Percentiles rank a stretch among this genome's conserved stretches.
phyloP scores from a whole-genome alignment of 2,329 filamentous ascomycete genomes.

The Coniochaeta ligniaria region DNA sequence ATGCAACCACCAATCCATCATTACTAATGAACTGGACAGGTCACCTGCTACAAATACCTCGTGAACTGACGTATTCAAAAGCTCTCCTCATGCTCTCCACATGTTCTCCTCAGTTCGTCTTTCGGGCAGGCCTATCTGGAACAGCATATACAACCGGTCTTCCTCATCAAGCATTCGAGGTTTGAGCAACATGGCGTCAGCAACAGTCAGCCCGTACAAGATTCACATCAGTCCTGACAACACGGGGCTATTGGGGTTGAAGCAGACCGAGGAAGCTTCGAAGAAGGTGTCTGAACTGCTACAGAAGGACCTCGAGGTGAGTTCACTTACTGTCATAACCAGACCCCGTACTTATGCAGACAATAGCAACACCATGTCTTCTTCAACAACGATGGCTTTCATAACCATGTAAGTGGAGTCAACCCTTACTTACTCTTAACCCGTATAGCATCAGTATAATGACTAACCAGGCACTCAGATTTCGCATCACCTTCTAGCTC shows the following conservation, averaged over 20 bases:
- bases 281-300: slow-evolving; percentile 58
- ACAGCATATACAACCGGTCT: not conserved
- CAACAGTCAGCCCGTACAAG: slow-evolving; percentile 20
- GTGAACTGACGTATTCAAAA: not conserved
- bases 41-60: not conserved
- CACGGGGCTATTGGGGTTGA: slow-evolving; percentile 39
- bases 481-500: slow-evolving; percentile 65
- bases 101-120: not conserved
- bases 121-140: not conserved
- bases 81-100: not conserved
- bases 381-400: slow-evolving; percentile 69
- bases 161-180: not conserved
- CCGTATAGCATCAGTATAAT: not conserved
- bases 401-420: slow-evolving; percentile 60
- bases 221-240: slow-evolving; percentile 41
- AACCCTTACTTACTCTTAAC: not conserved
- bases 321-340: not conserved
- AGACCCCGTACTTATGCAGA: not conserved
- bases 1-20: not conserved
- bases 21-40: not conserved
- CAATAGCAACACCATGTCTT: slow-evolving; percentile 61
- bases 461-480: slow-evolving; percentile 32
- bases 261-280: slow-evolving; percentile 52
- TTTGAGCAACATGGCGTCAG: not conserved
- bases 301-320: slow-evolving; percentile 64